Evolutionary conservation across 2,329 filamentous ascomycete species (phyloP), one percentile per base, ranked within the genome.

Genomic region (Fusarium citri): DNA sequence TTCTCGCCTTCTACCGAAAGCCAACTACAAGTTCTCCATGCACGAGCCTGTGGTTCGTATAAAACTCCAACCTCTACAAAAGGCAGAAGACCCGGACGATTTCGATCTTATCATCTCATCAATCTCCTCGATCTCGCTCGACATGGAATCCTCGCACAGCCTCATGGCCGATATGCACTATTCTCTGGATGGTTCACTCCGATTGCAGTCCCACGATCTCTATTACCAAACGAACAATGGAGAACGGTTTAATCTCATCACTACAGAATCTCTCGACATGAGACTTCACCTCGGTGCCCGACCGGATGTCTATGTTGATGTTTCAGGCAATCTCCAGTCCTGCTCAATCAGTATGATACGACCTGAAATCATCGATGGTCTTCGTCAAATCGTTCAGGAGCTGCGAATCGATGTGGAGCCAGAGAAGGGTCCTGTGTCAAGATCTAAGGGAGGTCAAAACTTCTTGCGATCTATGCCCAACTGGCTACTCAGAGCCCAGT

Each of bases 51-150:
- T 99, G 18, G 79, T 98, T 68, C 90, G 97, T 72, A 94, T 99
- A 69, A 90, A 94, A 10, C 84, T 99, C 7, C 94, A 94, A 8
- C 91, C 95, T 0, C 88, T 96, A 67, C 88, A 91, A 65, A 85
- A 86, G 57, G 83, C 83, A 4, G 82, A 85, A 42, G 87, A 90
- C 26, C 86, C 89, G 1, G 93, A 94, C 65, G 94, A 98, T 71
- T 98, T 96, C 72, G 96, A 99, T 76, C 86, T 99, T 30, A 92
- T 99, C 46, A 97, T 99, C 49, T 97, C 94, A 2, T 96, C 94
- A 4, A 93, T 97, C 14, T 98, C 97, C 0, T 97, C 95, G 0
- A 89, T 98, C 40, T 97, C 95, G 0, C 83, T 98, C 23, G 96
- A 99, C 75, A 87, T 97, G 49, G 96, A 99, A 76, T 97, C 96